Base-by-base conservation (phyloP, 106 monocot genomes). In the Amphibolis antarctica region DNA sequence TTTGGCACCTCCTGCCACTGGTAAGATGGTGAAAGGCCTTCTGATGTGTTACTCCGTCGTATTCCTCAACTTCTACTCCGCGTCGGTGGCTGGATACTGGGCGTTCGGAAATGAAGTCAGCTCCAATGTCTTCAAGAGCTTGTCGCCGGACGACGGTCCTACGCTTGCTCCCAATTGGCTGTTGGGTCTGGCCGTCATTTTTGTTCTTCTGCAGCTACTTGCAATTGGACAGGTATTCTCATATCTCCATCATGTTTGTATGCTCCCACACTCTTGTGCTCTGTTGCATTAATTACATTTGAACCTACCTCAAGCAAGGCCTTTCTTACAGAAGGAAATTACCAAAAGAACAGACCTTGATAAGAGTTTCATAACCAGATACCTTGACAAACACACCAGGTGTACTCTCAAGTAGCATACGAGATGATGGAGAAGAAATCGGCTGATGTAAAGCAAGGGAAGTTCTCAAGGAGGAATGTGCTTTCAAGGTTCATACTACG, bases 361-460 rank as follows among this genome's bases (percentile, higher is more conserved):
- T n/a, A n/a, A n/a, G n/a, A n/a, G 4, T 36, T 36, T 36, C 36
- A 7, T 36, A 42, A 42, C n/a, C 22, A 22, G 22, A 19, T 46
- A 12, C 13, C 10, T 12, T 24, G 44, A 4, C 0, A 25, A 21
- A 55, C 24, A 1, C 54, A 55, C 13, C 75, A 89, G 85, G 85
- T 92, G 4, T 86, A 86, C 71, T 92, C 92, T 7, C 92, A 86
- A 81, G 86, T 92, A 5, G 81, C 86, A 15, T 86, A 92, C 18
- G 86, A 92, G 64, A 81, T 92, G 27, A 84, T 92, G 76, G 92
- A 86, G 69, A 92, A 81, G 78, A 79, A 52, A 19, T 86, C 92
- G 0, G 86, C 92, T 0, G 92, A 92, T 22, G 65, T 43, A 0
- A 71, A 58, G 1, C 67, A 77, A 68, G 79, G 71, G 15, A 74